Evolutionary conservation across 2,329 filamentous ascomycete genomes (phyloP), one percentile per base, ranked within the genome.

Genomic region (Blastomyces silverae): DNA sequence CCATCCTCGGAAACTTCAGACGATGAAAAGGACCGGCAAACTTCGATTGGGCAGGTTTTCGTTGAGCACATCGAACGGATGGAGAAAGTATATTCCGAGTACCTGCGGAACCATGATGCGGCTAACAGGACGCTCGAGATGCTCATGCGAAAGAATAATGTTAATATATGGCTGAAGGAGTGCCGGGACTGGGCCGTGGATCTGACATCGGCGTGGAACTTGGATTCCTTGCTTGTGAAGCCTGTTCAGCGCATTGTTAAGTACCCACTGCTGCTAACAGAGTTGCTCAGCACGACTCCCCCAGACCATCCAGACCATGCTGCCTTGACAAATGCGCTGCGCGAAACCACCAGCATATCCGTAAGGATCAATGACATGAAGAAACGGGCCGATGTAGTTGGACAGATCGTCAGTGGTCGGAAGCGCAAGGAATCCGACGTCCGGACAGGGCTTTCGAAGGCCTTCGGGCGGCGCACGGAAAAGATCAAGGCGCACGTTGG

Each of bases 201-300:
- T 74, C 83, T 99, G 68, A 99, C 94, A 0, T 87, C 88, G 34
- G 93, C 94, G 0, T 99, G 94, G 94, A 90, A 96, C 75, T 78
- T 99, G 66, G 92, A 97, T 75, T 96, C 94, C 0, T 82, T 99
- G n/a, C 84, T 99, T 25, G 93, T 99, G 73, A 99, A 99, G 77
- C 94, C 94, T 1, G 92, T 96, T 75, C 94, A 99, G 77, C 87
- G 94, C 59, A 88, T 97, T 67, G 88, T 93, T 44, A 97, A 97
- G 73, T 99, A 97, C 73, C 92, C 92, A 3, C 87, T 96, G 57
- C 81, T 99, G 52, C 85, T 99, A 56, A 86, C 87, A 44, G 87
- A 92, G 64, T 81, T 99, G 13, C 81, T 95, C 31, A 87, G 92
- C 67, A 85, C 88, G 64, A 97, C 93, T 0, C 88, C 90, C 0